Conservation (phyloP, 306 rosid genomes). For the Cicer judaicum region DNA sequence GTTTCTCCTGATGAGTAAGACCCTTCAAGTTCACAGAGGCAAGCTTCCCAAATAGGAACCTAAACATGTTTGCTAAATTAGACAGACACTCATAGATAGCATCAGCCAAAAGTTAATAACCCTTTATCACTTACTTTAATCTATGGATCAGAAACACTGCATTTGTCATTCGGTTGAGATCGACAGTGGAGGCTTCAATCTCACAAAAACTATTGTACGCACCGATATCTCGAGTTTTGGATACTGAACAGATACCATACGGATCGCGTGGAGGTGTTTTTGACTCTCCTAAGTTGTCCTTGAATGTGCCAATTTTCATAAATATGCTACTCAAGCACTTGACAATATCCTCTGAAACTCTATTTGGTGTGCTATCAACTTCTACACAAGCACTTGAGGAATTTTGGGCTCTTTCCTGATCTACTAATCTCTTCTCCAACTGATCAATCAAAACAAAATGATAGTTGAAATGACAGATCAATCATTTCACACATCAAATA, state of each 20-base stretch:
- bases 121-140: slow-evolving; percentile 68
- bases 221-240: slow-evolving; percentile 63
- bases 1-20: slow-evolving; percentile 91
- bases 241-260: slow-evolving; percentile 62
- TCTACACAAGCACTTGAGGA: slow-evolving; percentile 50
- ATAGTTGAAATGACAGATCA: slow-evolving; percentile 28
- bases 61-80: slow-evolving; percentile 46
- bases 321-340: slow-evolving; percentile 76
- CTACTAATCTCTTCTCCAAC: slow-evolving; percentile 64
- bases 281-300: slow-evolving; percentile 56
- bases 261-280: slow-evolving; percentile 63
- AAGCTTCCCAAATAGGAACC: slow-evolving; percentile 75
- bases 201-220: slow-evolving; percentile 63
- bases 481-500: slow-evolving; percentile 33
- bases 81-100: background rate
- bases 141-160: slow-evolving; percentile 66
- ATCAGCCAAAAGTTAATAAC: slow-evolving; percentile 23
- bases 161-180: slow-evolving; percentile 64
- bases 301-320: slow-evolving; percentile 59
- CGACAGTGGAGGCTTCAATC: slow-evolving; percentile 67
- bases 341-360: slow-evolving; percentile 76
- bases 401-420: slow-evolving; percentile 62
- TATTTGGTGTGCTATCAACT: slow-evolving; percentile 64
- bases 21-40: slow-evolving; percentile 77
- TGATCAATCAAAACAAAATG: slow-evolving; percentile 48